phyloP scores from a whole-genome alignment of 495 filamentous ascomycete species.

The Astrocystis sublimbata region DNA sequence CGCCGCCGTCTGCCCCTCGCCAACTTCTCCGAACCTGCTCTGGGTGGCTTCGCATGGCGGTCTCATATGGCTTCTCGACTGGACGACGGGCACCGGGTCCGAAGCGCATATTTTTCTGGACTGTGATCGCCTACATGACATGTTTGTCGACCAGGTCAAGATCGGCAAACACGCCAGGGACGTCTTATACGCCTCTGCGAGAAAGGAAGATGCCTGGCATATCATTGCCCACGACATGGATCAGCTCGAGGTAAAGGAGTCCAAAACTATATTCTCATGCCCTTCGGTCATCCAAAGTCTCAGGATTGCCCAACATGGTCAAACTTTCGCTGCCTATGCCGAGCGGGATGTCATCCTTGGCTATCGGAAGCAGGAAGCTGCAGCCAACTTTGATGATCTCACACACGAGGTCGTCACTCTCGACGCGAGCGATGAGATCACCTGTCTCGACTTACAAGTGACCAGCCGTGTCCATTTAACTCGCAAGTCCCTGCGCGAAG shows the following conservation, averaged over 20 bases:
- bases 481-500: conserved; percentile 38
- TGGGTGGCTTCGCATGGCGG: conserved; percentile 71
- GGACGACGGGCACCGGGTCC: conserved; percentile 60
- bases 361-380: conserved; percentile 13
- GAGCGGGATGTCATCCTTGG: conserved; percentile 28
- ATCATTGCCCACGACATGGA: conserved; percentile 45
- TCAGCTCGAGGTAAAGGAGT: conserved; percentile 20
- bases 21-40: conserved; percentile 55
- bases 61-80: conserved; percentile 71
- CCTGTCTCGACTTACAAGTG: conserved; percentile 56
- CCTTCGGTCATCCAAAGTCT: conserved; percentile 36
- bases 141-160: conserved; percentile 46
- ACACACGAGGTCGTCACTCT: conserved; percentile 52
- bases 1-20: conserved; percentile 61
- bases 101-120: conserved; percentile 36
- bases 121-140: conserved; percentile 31
- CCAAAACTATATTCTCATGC: conserved; percentile 36
- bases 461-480: conserved; percentile 32
- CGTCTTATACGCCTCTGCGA: conserved; percentile 43
- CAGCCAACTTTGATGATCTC: conserved; percentile 37
- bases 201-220: conserved; percentile 36
- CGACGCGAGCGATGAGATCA: conserved; percentile 55
- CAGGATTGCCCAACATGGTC: conserved; percentile 26
- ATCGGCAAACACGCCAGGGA: conserved; percentile 39
- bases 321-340: conserved; percentile 25